phyloP scores from a whole-genome alignment of 331 rosid species.

The Dryas integrifolia region DNA sequence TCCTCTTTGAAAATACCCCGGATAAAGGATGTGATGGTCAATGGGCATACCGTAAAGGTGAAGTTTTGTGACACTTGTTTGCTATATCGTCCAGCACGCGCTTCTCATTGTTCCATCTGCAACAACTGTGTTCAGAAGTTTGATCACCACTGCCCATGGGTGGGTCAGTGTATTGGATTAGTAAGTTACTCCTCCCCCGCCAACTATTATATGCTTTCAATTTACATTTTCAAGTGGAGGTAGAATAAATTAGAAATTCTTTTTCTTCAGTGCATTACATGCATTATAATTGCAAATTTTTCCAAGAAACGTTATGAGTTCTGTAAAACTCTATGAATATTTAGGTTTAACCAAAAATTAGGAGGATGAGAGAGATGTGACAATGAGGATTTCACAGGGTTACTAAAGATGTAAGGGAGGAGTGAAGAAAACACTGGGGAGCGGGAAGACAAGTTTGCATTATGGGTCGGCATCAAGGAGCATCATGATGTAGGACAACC shows the following conservation, averaged over 20 bases:
- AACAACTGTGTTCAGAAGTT: slow-evolving; percentile 79
- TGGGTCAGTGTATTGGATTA: slow-evolving; percentile 78
- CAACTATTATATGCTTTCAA: background rate
- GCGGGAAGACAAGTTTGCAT: background rate
- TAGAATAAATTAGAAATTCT: no score
- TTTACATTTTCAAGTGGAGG: background rate
- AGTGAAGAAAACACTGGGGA: background rate
- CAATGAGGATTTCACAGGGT: no score
- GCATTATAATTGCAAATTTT: no score
- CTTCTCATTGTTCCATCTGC: slow-evolving; percentile 81
- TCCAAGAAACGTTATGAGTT: no score
- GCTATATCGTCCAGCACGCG: slow-evolving; percentile 76
- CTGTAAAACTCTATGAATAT: background rate
- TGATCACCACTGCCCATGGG: slow-evolving; percentile 91
- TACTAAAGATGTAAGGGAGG: background rate
- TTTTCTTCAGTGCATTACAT: no score
- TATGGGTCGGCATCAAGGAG: background rate
- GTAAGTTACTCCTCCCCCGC: slow-evolving; percentile 36
- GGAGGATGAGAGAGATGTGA: background rate
- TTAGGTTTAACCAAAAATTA: background rate
- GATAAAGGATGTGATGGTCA: slow-evolving; percentile 52
- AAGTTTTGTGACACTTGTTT: slow-evolving; percentile 78
- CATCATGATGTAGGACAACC: background rate
- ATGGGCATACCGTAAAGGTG: slow-evolving; percentile 62
- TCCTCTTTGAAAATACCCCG: slow-evolving; percentile 52